Evolutionary conservation across 1,284 basidiomycete genomes (phyloP).

Genomic region (Pseudozyma sp.): DNA sequence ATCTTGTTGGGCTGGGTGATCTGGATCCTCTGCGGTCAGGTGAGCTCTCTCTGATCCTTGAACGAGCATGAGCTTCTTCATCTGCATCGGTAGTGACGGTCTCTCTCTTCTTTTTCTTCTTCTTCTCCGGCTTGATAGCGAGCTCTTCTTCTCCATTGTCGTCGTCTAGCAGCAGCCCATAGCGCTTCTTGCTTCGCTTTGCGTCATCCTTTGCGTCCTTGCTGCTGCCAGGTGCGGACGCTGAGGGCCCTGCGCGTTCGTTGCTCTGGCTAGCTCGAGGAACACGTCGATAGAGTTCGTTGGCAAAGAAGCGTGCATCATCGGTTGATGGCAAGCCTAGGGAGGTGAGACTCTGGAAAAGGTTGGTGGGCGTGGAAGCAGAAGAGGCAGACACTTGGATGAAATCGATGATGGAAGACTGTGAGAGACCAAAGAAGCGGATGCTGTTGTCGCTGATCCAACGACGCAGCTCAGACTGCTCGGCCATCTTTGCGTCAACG

Average conservation of each 20-base stretch:
- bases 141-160: conserved; percentile 51
- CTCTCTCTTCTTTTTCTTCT: conserved; percentile 75
- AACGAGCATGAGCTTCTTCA: conserved; percentile 35
- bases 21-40: conserved; percentile 1
- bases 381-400: conserved; percentile 74
- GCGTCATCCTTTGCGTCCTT: not conserved
- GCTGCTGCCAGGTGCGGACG: not conserved
- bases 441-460: conserved; percentile 64
- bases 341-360: conserved; percentile 80
- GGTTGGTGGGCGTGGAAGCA: conserved; percentile 81
- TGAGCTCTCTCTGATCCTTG: not conserved
- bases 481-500: conserved; percentile 9
- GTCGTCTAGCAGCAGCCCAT: conserved; percentile 57
- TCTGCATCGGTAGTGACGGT: conserved; percentile 77
- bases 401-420: conserved; percentile 60
- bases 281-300: conserved; percentile 80
- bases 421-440: conserved; percentile 62
- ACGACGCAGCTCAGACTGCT: conserved; percentile 47
- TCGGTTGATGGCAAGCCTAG: conserved; percentile 83
- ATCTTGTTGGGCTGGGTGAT: conserved; percentile 9
- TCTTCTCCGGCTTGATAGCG: conserved; percentile 59
- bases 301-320: conserved; percentile 82
- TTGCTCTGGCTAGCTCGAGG: conserved; percentile 76
- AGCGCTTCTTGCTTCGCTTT: conserved; percentile 51
- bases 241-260: conserved; percentile 72